phyloP scores from a whole-genome alignment of 352 stramenopile genomes.

The Blastocystis hominis region DNA sequence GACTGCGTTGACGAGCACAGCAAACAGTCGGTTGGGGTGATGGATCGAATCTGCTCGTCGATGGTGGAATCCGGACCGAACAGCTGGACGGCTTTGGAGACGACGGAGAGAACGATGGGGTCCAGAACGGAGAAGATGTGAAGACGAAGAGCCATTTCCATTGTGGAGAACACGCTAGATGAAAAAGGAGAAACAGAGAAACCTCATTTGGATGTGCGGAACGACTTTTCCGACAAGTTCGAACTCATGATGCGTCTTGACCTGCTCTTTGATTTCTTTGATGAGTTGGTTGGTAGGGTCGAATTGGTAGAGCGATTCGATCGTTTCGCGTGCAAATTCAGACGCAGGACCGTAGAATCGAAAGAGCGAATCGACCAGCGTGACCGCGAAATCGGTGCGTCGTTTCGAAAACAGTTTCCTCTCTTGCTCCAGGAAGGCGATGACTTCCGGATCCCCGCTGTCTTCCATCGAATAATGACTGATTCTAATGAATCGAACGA shows the following conservation, averaged over 20 bases:
- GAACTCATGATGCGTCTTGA: neutral
- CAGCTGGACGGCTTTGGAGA: neutral
- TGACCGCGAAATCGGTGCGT: neutral
- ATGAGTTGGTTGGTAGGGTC: neutral
- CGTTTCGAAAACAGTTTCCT: neutral
- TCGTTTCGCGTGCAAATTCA: neutral
- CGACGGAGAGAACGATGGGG: neutral
- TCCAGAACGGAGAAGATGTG: conserved; percentile 18
- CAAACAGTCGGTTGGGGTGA: conserved; percentile 1
- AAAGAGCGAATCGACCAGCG: neutral
- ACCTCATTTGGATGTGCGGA: conserved; percentile 46
- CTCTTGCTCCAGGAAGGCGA: neutral
- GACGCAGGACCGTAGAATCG: neutral
- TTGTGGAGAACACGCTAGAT: neutral
- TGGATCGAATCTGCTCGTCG: neutral
- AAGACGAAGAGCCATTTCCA: conserved; percentile 18
- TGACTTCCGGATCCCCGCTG: neutral
- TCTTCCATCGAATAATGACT: neutral
- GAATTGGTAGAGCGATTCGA: neutral
- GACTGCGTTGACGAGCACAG: too few species aligned
- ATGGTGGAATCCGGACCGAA: conserved; percentile 9
- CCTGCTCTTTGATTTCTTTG: neutral
- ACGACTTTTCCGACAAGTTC: neutral
- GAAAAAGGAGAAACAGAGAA: neutral
- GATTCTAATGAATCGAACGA: neutral